These are phyloP conservation scores for Albatrellus ellisii DNA, from an alignment of 768 basidiomycete species.

Conservation along the genomic window DNA sequence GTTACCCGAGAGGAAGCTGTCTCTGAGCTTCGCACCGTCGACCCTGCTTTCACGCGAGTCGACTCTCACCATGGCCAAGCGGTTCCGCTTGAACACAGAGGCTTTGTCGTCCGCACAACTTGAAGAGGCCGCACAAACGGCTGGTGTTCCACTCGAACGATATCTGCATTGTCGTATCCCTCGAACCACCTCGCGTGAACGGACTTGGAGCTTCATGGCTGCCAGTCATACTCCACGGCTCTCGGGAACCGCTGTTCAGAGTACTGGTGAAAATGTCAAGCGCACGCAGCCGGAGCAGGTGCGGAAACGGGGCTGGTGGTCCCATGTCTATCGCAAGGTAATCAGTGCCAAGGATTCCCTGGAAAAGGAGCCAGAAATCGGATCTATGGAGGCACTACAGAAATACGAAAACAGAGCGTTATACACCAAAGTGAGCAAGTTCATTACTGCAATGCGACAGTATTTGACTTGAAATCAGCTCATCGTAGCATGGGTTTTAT, in stretches of 20 bases:
- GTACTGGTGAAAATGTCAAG: too few species aligned
- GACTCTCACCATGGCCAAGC: conserved; percentile 19
- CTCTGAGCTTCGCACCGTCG: not conserved
- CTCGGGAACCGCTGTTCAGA: too few species aligned
- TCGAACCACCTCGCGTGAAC: not conserved
- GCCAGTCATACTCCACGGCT: too few species aligned
- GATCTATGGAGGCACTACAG: conserved; percentile 12
- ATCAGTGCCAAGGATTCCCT: conserved; percentile 13
- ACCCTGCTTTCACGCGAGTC: conserved; percentile 8
- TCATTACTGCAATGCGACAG: not conserved
- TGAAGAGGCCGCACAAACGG: conserved; percentile 52
- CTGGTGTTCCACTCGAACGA: conserved; percentile 43
- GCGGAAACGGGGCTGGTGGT: too few species aligned
- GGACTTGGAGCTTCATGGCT: too few species aligned
- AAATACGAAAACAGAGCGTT: conserved; percentile 40
- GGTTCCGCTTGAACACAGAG: conserved; percentile 51
- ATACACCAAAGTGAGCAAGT: conserved; percentile 32
- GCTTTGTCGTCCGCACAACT: conserved; percentile 42
- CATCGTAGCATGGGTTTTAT: conserved; percentile 40
- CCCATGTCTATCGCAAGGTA: not conserved
- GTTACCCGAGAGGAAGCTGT: not conserved
- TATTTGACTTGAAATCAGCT: conserved; percentile 17
- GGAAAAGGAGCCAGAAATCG: not conserved
- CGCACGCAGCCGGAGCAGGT: too few species aligned
- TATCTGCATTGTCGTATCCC: conserved; percentile 20